phyloP scores from a whole-genome alignment of 148 eudicot species.

The Vaccinium macrocarpon region DNA sequence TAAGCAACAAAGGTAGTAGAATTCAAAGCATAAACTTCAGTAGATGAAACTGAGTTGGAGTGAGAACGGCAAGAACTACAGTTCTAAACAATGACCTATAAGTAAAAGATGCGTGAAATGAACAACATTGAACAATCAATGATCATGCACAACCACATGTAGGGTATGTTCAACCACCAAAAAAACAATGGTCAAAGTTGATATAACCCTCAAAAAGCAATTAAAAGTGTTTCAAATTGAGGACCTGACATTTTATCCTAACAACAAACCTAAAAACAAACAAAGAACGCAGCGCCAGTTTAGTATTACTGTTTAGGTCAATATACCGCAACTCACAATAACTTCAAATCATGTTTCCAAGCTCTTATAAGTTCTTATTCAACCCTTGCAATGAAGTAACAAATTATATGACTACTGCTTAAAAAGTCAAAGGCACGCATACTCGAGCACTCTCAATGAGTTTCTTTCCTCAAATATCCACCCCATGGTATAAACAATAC shows the following conservation, averaged over 20 bases:
- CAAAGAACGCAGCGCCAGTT: neutral
- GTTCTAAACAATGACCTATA: neutral
- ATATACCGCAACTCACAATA: neutral
- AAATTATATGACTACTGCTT: neutral
- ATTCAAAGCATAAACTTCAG: neutral
- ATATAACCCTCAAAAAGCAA: neutral
- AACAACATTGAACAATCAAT: neutral
- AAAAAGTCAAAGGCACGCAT: neutral
- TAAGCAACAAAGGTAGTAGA: neutral
- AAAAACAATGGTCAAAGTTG: neutral
- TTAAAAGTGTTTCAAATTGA: neutral
- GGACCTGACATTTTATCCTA: neutral
- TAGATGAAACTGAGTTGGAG: neutral
- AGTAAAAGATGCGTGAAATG: neutral
- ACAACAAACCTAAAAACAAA: neutral
- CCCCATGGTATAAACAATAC: neutral
- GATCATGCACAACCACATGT: neutral
- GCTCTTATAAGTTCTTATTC: neutral
- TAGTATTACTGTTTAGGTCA: neutral
- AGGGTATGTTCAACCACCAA: neutral
- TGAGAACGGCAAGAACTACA: neutral
- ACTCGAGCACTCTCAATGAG: neutral
- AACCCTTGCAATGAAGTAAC: neutral
- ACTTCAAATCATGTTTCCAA: neutral
- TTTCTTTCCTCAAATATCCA: neutral